These are phyloP conservation scores for Suillus paluster DNA, from an alignment of 768 basidiomycete species.

Conservation along the genomic window DNA sequence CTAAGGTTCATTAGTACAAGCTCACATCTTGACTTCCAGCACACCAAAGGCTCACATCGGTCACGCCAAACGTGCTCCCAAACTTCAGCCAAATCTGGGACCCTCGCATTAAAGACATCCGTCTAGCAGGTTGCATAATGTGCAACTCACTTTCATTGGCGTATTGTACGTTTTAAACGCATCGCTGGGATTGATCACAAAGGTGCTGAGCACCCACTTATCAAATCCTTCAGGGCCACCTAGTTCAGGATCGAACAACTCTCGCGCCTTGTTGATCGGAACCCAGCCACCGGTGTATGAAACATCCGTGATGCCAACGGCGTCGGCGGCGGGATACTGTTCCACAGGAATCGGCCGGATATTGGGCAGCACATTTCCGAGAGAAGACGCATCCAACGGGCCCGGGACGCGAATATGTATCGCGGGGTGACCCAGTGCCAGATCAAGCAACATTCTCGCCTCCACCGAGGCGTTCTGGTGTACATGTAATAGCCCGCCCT, in stretches of 20 bases:
- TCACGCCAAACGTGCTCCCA: constrained; percentile 21
- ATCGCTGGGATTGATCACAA: constrained; percentile 48
- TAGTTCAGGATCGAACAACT: constrained; percentile 36
- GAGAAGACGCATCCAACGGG: constrained; percentile 26
- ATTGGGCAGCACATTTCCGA: constrained; percentile 35
- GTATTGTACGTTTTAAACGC: constrained; percentile 50
- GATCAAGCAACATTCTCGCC: constrained; percentile 35
- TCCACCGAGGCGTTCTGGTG: constrained; percentile 50
- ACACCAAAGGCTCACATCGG: constrained; percentile 25
- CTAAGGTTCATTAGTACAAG: constrained; percentile 31
- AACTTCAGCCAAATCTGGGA: constrained; percentile 29
- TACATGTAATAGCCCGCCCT: constrained; percentile 49
- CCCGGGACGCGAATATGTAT: constrained; percentile 41
- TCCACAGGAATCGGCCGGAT: constrained; percentile 38
- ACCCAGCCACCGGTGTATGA: constrained; percentile 42
- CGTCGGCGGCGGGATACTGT: constrained; percentile 18
- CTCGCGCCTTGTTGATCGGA: constrained; percentile 38
- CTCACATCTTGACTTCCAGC: constrained; percentile 27
- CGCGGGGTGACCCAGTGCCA: constrained; percentile 42
- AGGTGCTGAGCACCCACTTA: constrained; percentile 39
- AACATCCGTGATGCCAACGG: constrained; percentile 30
- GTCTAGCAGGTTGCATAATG: neutral
- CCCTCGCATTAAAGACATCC: neutral
- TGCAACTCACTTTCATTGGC: constrained; percentile 37
- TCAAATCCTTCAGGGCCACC: constrained; percentile 49